phyloP scores from a whole-genome alignment of 768 basidiomycete genomes.

The Nidularia pulvinata region DNA sequence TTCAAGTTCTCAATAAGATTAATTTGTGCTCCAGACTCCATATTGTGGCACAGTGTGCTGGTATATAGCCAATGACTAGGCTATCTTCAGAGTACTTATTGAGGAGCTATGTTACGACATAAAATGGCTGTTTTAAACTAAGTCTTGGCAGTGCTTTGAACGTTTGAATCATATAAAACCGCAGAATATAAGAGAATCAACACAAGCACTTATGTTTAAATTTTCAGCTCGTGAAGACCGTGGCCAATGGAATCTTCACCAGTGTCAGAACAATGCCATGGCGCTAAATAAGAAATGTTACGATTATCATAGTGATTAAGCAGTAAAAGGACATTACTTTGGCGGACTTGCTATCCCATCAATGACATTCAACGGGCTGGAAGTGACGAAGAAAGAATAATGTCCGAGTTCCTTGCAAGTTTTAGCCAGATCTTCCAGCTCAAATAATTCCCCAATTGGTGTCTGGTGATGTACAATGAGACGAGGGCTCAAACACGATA shows the following conservation, averaged over 20 bases:
- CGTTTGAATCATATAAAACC: too few species aligned
- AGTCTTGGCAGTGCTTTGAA: too few species aligned
- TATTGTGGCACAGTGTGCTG: too few species aligned
- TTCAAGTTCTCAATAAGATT: too few species aligned
- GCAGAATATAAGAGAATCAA: too few species aligned
- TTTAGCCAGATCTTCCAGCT: slow-evolving; percentile 17
- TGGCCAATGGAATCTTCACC: neutral
- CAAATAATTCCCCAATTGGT: slow-evolving; percentile 20
- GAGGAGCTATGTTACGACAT: too few species aligned
- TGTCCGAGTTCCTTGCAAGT: slow-evolving; percentile 15
- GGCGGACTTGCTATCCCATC: slow-evolving; percentile 22
- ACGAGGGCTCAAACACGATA: neutral
- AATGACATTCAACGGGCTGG: slow-evolving; percentile 18
- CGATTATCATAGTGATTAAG: neutral
- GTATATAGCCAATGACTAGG: too few species aligned
- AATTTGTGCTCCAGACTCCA: too few species aligned
- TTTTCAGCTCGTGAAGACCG: too few species aligned
- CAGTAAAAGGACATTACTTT: slow-evolving; percentile 9
- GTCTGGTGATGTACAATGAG: slow-evolving; percentile 8
- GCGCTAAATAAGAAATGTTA: neutral
- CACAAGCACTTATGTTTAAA: too few species aligned
- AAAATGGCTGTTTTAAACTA: too few species aligned
- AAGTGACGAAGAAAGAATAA: slow-evolving; percentile 20
- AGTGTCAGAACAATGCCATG: slow-evolving; percentile 1
- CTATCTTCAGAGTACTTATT: too few species aligned